phyloP scores from a whole-genome alignment of 371 early-diverging fungal genomes.

The Circinella umbellata region DNA sequence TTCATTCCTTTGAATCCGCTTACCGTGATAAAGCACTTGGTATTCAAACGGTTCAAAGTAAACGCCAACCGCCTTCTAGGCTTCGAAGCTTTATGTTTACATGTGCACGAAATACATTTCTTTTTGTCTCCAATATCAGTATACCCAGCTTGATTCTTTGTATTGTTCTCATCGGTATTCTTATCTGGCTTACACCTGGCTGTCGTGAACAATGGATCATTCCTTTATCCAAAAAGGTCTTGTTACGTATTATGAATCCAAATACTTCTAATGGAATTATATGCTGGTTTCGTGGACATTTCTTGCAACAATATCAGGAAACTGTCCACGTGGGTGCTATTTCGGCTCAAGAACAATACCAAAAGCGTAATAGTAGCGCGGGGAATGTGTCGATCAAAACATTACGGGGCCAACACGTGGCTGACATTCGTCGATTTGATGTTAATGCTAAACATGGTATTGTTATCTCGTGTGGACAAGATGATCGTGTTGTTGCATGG shows the following conservation, averaged over 20 bases:
- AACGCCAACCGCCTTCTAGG: constrained; percentile 7
- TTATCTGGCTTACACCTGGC: constrained; percentile 38
- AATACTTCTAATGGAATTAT: constrained; percentile 3
- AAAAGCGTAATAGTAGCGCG: constrained; percentile 22
- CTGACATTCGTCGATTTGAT: constrained; percentile 32
- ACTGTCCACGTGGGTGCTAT: constrained; percentile 41
- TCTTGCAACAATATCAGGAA: constrained; percentile 27
- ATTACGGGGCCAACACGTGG: constrained; percentile 36
- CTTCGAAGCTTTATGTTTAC: constrained; percentile 17
- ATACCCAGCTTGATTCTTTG: constrained; percentile 30
- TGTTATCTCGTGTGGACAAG: constrained; percentile 37
- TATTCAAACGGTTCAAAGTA: neutral
- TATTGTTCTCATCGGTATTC: constrained; percentile 27
- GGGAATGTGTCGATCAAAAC: constrained; percentile 34
- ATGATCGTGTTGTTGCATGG: constrained; percentile 43
- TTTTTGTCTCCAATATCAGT: constrained; percentile 25
- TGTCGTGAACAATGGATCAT: constrained; percentile 32
- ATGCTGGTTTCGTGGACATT: constrained; percentile 18
- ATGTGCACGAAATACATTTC: constrained; percentile 9
- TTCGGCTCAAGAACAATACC: constrained; percentile 35
- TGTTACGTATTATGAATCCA: neutral
- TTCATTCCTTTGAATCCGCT: constrained; percentile 1
- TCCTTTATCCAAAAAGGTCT: constrained; percentile 25
- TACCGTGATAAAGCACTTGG: constrained; percentile 5
- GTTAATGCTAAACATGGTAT: constrained; percentile 25